Evolutionary conservation across 106 monocot species (phyloP).

Genomic region (Triglochin maritima): DNA sequence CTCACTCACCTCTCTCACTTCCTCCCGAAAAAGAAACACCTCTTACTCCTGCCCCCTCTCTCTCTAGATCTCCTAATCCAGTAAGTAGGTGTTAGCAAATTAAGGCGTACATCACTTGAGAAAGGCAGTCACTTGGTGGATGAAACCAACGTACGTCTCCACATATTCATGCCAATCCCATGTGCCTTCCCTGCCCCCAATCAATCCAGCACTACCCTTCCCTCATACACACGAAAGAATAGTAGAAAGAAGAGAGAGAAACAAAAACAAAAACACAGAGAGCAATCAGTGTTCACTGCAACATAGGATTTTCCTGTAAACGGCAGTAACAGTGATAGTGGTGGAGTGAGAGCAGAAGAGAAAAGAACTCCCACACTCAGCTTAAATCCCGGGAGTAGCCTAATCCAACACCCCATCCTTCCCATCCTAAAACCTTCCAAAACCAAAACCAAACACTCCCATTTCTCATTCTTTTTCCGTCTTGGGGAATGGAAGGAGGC

Average conservation of each 20-base stretch:
- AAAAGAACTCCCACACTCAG: conserved; percentile 5
- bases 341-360: conserved; percentile 12
- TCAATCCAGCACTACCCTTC: too few species aligned
- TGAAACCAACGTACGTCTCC: too few species aligned
- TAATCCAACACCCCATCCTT: background rate
- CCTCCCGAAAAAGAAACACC: too few species aligned
- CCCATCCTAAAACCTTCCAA: background rate
- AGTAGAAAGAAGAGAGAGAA: background rate
- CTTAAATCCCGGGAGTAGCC: conserved; percentile 51
- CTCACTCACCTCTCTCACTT: too few species aligned
- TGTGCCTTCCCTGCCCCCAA: too few species aligned
- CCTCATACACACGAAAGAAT: background rate
- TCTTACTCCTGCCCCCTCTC: too few species aligned
- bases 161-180: too few species aligned
- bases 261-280: conserved; percentile 5
- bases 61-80: too few species aligned
- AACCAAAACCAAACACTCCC: background rate
- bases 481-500: background rate
- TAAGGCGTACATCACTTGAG: too few species aligned
- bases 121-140: too few species aligned
- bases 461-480: too few species aligned
- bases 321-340: conserved; percentile 22
- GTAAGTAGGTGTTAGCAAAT: too few species aligned
- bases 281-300: conserved; percentile 33
- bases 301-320: conserved; percentile 54